Evolutionary conservation across 1,139 yeast species (phyloP).

Genomic region (Yamadazyma pseudoaaseri): DNA sequence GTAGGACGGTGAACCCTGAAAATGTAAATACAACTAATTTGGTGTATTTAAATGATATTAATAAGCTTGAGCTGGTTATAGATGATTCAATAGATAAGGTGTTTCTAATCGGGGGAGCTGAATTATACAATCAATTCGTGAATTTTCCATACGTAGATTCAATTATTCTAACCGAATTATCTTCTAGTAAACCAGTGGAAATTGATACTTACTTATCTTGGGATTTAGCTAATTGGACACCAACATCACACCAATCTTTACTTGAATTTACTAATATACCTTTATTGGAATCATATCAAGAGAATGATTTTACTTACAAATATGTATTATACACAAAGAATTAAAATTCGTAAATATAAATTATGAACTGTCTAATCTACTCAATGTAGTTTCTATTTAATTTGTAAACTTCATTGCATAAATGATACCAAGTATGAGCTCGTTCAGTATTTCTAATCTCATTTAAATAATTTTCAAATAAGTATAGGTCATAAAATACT

Average conservation of each 20-base stretch:
- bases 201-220: constrained; percentile 66
- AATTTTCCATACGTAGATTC: constrained; percentile 45
- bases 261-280: constrained; percentile 38
- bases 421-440: constrained; percentile 29
- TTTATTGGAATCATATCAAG: constrained; percentile 34
- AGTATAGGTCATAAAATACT: constrained; percentile 78
- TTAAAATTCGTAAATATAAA: neutral
- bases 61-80: constrained; percentile 48
- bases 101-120: constrained; percentile 92
- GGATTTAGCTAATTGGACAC: constrained; percentile 33
- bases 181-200: constrained; percentile 37
- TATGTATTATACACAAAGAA: constrained; percentile 23
- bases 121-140: constrained; percentile 64
- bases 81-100: constrained; percentile 46
- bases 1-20: constrained; percentile 39
- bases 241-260: constrained; percentile 34
- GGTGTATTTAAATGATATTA: constrained; percentile 37
- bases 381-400: constrained; percentile 33
- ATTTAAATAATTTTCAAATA: constrained; percentile 66
- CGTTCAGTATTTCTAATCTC: constrained; percentile 13
- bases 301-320: constrained; percentile 49
- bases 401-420: constrained; percentile 34
- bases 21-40: constrained; percentile 18
- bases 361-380: constrained; percentile 2
- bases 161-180: constrained; percentile 74